These are phyloP conservation scores for Heteromeles arbutifolia DNA, from an alignment of 306 rosid species.

Conservation along the genomic window DNA sequence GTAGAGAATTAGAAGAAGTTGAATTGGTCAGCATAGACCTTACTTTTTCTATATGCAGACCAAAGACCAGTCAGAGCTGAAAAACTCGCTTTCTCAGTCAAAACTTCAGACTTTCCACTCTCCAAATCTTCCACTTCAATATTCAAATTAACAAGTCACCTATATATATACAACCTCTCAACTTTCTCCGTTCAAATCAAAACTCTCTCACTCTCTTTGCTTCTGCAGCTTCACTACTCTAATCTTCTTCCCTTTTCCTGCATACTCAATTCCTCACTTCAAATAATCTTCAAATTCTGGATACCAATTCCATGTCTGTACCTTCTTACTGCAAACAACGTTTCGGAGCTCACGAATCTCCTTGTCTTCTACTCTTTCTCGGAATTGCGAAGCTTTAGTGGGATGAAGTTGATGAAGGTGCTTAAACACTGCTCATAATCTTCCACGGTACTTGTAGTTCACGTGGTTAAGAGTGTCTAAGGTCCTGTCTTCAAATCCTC, in stretches of 20 bases:
- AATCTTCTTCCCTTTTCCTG: not conserved
- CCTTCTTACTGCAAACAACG: constrained; percentile 16
- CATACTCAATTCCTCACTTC: not conserved
- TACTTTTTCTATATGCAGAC: constrained; percentile 8
- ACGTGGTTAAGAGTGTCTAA: not conserved
- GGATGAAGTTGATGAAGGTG: not conserved
- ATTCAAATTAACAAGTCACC: not conserved
- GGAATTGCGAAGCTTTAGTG: constrained; percentile 6
- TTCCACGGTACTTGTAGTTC: not conserved
- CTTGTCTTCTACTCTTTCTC: constrained; percentile 13
- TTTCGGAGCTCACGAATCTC: constrained; percentile 10
- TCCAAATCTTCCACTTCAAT: not conserved
- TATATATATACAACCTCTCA: constrained; percentile 22
- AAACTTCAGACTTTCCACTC: constrained; percentile 25
- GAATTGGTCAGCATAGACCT: constrained; percentile 45
- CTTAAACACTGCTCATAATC: not conserved
- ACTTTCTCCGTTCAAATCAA: not conserved
- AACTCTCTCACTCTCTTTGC: constrained; percentile 5
- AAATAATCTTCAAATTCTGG: constrained; percentile 1
- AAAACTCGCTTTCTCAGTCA: constrained; percentile 54
- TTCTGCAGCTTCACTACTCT: constrained; percentile 1
- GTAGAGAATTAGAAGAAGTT: not conserved
- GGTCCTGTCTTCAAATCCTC: not conserved
- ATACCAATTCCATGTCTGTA: constrained; percentile 25
- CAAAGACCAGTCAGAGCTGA: constrained; percentile 51